phyloP scores from a whole-genome alignment of 2,329 filamentous ascomycete species.

The Trichoderma koningii region DNA sequence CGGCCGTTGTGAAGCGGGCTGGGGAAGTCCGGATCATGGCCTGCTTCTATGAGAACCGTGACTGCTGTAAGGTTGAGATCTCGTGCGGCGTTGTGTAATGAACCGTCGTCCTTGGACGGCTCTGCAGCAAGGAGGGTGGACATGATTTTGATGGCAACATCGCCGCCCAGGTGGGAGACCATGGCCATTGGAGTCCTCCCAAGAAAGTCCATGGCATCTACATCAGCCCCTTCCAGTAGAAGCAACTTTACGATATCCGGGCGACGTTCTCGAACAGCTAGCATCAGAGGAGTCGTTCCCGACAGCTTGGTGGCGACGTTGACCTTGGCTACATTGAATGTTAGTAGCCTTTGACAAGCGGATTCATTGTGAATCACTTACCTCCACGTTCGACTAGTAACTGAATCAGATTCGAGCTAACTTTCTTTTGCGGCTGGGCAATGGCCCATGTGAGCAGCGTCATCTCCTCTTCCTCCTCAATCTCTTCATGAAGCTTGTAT shows the following conservation, averaged over 20 bases:
- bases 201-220: constrained; percentile 57
- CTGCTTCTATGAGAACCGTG: constrained; percentile 57
- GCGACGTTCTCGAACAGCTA: constrained; percentile 58
- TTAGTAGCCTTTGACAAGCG: constrained; percentile 27
- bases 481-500: constrained; percentile 47
- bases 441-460: constrained; percentile 63
- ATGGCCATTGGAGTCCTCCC: constrained; percentile 63
- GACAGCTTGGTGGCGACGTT: constrained; percentile 57
- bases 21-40: constrained; percentile 66
- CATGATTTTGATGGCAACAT: constrained; percentile 57
- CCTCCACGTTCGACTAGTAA: constrained; percentile 53
- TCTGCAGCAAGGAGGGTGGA: constrained; percentile 56
- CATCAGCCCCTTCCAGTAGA: constrained; percentile 60
- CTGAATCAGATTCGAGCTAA: constrained; percentile 60
- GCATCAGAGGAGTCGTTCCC: constrained; percentile 59
- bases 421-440: constrained; percentile 62
- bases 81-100: constrained; percentile 65
- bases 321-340: constrained; percentile 51
- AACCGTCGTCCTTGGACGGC: constrained; percentile 64
- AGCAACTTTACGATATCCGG: constrained; percentile 60
- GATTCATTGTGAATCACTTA: constrained; percentile 32
- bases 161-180: constrained; percentile 58
- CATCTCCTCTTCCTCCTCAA: constrained; percentile 56
- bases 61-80: constrained; percentile 60
- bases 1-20: constrained; percentile 63